Evolutionary conservation across 805 yeast species (phyloP).

Genomic region (Saturnispora ahearnii): DNA sequence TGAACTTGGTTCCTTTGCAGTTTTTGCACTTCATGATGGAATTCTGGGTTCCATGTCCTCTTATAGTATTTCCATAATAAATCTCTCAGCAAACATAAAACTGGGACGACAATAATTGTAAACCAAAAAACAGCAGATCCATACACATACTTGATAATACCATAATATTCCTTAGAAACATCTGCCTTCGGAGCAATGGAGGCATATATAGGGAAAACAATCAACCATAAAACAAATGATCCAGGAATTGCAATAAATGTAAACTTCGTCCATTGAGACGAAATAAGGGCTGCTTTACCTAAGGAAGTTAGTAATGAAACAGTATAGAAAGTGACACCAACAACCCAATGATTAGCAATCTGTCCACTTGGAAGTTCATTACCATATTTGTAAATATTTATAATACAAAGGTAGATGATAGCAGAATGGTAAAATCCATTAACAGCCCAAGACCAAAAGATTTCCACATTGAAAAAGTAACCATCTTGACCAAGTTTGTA

Average conservation of each 20-base stretch:
- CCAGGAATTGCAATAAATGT: slow-evolving; percentile 93
- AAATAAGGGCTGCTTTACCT: slow-evolving; percentile 90
- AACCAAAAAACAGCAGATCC: slow-evolving; percentile 81
- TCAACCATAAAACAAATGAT: slow-evolving; percentile 74
- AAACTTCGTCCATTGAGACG: slow-evolving; percentile 91
- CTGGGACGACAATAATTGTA: slow-evolving; percentile 62
- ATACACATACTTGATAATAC: slow-evolving; percentile 68
- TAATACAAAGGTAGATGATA: slow-evolving; percentile 65
- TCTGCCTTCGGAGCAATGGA: slow-evolving; percentile 72
- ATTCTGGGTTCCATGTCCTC: slow-evolving; percentile 84
- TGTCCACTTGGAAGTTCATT: slow-evolving; percentile 58
- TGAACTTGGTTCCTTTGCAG: slow-evolving; percentile 91
- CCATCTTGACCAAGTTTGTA: slow-evolving; percentile 87
- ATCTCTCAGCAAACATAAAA: slow-evolving; percentile 76
- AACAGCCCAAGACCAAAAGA: slow-evolving; percentile 95
- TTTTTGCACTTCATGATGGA: slow-evolving; percentile 92
- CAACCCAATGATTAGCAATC: slow-evolving; percentile 81
- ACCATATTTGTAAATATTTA: slow-evolving; percentile 60
- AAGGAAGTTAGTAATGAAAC: slow-evolving; percentile 80
- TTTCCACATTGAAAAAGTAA: slow-evolving; percentile 78
- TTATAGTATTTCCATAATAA: slow-evolving; percentile 90
- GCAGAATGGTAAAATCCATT: slow-evolving; percentile 95
- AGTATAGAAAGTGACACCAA: slow-evolving; percentile 89
- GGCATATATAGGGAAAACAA: slow-evolving; percentile 81
- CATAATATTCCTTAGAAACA: slow-evolving; percentile 78